These are phyloP conservation scores for Pedinophyceae sp. DNA, from an alignment of 139 green algal genomes.

Conservation along the genomic window DNA sequence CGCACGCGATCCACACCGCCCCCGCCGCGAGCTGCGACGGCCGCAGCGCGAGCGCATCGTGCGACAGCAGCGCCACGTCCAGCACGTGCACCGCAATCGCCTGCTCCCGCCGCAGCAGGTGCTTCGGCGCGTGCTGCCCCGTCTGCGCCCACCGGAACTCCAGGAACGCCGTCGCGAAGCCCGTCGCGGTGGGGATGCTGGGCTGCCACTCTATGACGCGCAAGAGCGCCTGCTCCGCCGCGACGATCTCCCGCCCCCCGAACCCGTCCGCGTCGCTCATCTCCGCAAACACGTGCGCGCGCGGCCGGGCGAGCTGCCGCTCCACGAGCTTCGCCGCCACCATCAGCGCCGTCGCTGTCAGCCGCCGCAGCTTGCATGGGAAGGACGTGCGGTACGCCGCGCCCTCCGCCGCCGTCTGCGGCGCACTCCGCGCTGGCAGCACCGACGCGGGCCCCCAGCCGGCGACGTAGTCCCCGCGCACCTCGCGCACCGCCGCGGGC, in stretches of 20 bases:
- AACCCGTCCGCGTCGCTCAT: not conserved
- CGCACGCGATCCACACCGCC: not conserved
- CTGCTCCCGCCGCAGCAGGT: not conserved
- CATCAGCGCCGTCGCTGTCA: not conserved
- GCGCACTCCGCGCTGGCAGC: not conserved
- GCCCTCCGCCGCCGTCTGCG: not conserved
- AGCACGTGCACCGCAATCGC: not conserved
- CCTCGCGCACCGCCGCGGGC: too few species aligned
- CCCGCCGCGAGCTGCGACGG: conserved; percentile 2
- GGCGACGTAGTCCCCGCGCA: too few species aligned
- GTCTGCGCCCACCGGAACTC: not conserved
- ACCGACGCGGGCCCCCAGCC: too few species aligned
- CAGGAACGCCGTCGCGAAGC: not conserved
- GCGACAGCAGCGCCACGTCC: not conserved
- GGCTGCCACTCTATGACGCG: not conserved
- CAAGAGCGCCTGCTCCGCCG: not conserved
- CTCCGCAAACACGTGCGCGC: not conserved
- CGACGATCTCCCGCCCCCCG: not conserved
- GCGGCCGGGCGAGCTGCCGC: too few species aligned
- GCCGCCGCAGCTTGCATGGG: not conserved
- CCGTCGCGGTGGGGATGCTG: not conserved
- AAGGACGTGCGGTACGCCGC: not conserved
- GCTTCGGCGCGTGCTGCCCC: not conserved
- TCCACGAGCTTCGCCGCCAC: not conserved
- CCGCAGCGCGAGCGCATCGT: not conserved